phyloP scores from a whole-genome alignment of 805 yeast genomes.

The Kuraishia capsulata region DNA sequence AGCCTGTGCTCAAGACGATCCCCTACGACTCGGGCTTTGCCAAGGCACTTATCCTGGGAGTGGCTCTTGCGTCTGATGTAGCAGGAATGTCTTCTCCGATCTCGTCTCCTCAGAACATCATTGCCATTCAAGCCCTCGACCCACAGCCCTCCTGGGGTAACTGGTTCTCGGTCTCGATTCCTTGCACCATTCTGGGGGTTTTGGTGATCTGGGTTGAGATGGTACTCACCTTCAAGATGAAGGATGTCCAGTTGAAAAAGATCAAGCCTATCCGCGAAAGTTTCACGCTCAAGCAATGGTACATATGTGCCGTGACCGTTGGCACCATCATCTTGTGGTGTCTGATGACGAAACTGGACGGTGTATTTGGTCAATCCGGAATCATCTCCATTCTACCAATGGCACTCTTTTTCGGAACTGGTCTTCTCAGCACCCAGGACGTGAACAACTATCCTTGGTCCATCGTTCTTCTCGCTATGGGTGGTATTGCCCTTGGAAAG shows the following conservation, averaged over 20 bases:
- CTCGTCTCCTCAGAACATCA: slow-evolving; percentile 46
- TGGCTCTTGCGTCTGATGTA: slow-evolving; percentile 41
- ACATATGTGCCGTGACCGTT: slow-evolving; percentile 29
- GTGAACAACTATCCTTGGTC: slow-evolving; percentile 46
- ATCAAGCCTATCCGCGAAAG: slow-evolving; percentile 36
- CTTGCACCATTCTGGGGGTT: slow-evolving; percentile 32
- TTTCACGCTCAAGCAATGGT: slow-evolving; percentile 35
- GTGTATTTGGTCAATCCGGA: slow-evolving; percentile 39
- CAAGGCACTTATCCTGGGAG: slow-evolving; percentile 20
- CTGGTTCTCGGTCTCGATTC: slow-evolving; percentile 45
- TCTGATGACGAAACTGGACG: slow-evolving; percentile 29
- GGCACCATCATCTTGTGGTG: slow-evolving; percentile 42
- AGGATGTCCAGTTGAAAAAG: slow-evolving; percentile 34
- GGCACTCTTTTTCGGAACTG: slow-evolving; percentile 39
- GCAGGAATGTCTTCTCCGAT: slow-evolving; percentile 52
- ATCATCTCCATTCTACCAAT: slow-evolving; percentile 38
- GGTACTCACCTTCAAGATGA: slow-evolving; percentile 44
- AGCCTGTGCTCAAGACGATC: slow-evolving; percentile 34
- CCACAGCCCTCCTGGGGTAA: slow-evolving; percentile 50
- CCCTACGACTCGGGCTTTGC: slow-evolving; percentile 25
- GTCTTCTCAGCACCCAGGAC: slow-evolving; percentile 36
- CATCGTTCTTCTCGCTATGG: slow-evolving; percentile 46
- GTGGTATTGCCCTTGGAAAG: slow-evolving; percentile 44
- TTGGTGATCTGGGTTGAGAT: slow-evolving; percentile 37
- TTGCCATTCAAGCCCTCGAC: slow-evolving; percentile 41